phyloP scores from a whole-genome alignment of 495 filamentous ascomycete genomes.

The Friedmanniomyces simplex region DNA sequence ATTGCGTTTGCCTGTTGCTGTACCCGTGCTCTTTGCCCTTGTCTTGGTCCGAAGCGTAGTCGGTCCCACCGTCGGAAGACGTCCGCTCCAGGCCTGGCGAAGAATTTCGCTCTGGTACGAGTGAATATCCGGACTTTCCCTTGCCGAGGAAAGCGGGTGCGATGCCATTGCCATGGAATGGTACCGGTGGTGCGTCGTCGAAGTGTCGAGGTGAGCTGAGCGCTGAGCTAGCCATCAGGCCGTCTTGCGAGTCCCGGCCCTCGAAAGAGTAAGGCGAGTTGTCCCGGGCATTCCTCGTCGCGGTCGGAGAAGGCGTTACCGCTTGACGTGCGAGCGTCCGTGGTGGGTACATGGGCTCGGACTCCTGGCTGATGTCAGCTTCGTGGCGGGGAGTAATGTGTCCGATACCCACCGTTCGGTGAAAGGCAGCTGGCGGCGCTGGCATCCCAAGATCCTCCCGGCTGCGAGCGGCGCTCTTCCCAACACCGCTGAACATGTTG shows the following conservation, averaged over 20 bases:
- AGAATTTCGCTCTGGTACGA: slow-evolving; percentile 3
- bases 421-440: slow-evolving; percentile 1
- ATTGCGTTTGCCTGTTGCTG: slow-evolving; percentile 2
- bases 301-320: slow-evolving; percentile 21
- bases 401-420: slow-evolving; percentile 16
- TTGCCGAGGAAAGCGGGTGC: slow-evolving; percentile 10
- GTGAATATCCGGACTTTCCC: slow-evolving; percentile 9
- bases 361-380: slow-evolving; percentile 17
- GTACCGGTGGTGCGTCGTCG: slow-evolving; percentile 12
- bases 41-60: neutral
- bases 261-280: slow-evolving; percentile 27
- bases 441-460: slow-evolving; percentile 3
- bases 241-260: slow-evolving; percentile 25
- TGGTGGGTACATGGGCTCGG: slow-evolving; percentile 23
- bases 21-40: slow-evolving; percentile 1
- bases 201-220: slow-evolving; percentile 10
- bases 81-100: slow-evolving; percentile 11
- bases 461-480: neutral
- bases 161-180: slow-evolving; percentile 8
- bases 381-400: too few species aligned
- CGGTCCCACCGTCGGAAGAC: slow-evolving; percentile 7
- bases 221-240: slow-evolving; percentile 17
- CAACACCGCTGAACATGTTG: slow-evolving; percentile 26
- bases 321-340: slow-evolving; percentile 11
- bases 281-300: slow-evolving; percentile 17